A percentile compares a stretch with the other conserved stretches of the same genome.
Conservation (phyloP, 768 basidiomycete genomes). For the Epithele typhae region DNA sequence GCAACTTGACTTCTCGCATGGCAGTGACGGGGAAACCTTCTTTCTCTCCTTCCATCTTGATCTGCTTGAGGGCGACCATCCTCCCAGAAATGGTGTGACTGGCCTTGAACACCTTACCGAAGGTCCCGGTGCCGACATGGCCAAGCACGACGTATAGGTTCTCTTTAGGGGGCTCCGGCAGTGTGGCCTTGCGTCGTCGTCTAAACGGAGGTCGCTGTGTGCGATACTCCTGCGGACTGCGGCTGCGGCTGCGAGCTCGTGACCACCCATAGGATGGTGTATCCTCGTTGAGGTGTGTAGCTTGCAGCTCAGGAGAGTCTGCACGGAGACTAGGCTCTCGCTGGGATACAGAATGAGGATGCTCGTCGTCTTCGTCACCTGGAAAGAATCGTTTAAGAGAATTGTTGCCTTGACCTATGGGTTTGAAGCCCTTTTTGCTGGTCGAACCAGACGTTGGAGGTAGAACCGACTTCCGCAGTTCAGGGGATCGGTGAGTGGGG, state of each 20-base stretch:
- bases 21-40: constrained; percentile 99
- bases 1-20: constrained; percentile 96
- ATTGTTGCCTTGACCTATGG: constrained; percentile 53
- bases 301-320: constrained; percentile 12
- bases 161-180: constrained; percentile 37
- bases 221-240: neutral
- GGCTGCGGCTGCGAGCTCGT: too few species aligned
- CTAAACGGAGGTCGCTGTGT: neutral
- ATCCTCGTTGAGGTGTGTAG: constrained; percentile 7
- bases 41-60: constrained; percentile 95
- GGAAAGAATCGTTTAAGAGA: constrained; percentile 79
- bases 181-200: too few species aligned
- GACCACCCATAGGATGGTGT: constrained; percentile 2
- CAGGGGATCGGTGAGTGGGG: constrained; percentile 1
- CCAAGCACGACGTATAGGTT: constrained; percentile 74
- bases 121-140: constrained; percentile 98
- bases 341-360: too few species aligned
- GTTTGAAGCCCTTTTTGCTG: constrained; percentile 57
- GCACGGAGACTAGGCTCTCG: constrained; percentile 1
- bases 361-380: constrained; percentile 71
- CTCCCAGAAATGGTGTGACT: constrained; percentile 71
- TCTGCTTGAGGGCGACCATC: constrained; percentile 90
- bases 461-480: neutral
- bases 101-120: constrained; percentile 98
- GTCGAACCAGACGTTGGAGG: neutral